Evolutionary conservation across 139 green algal species (phyloP), one percentile per base, ranked within the genome.

Genomic region (Chlorella sp.): DNA sequence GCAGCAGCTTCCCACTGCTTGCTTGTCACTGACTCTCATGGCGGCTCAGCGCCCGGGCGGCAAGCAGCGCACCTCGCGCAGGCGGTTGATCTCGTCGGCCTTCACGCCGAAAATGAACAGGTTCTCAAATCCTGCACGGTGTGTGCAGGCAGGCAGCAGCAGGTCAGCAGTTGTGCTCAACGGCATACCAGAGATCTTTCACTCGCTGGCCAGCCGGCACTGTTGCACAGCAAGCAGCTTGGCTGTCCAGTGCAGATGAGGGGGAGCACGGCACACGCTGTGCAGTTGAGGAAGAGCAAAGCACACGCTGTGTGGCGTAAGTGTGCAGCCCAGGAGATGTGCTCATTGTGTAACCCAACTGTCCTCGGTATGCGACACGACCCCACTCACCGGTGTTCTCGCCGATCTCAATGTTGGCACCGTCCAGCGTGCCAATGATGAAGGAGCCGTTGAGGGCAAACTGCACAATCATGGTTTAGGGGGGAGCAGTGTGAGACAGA

Each of bases 361-460:
- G n/a, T n/a, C n/a, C n/a, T n/a, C n/a, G n/a, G n/a, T n/a, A n/a
- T n/a, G n/a, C n/a, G n/a, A n/a, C n/a, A n/a, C 18, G 73, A 22
- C 30, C 24, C 36, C 21, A 22, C 64, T 53, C 86, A 40, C 95
- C 95, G 40, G 95, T 94, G 87, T 95, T 95, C 93, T 99, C 96
- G 0, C 96, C 97, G 79, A 99, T 99, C 96, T 99, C 98, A 37
- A 99, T 96, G 93, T 99, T 99, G 73, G 98, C 98, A 73, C 98
- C 98, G 91, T 99, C 98, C 92, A 99, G 96, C 32, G 98, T 99
- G 91, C 98, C 98, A 80, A 99, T 98, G 93, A 99, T 99, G 86
- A 99, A 95, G 81, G 92, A 97, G 75, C 98, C 98, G 90, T 99
- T 99, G 96, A 99, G 98, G 61, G 92, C 91, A 94, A 99, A 99